These are phyloP conservation scores for Salicornia ramosissima DNA, from an alignment of 148 eudicot species.

Conservation along the genomic window DNA sequence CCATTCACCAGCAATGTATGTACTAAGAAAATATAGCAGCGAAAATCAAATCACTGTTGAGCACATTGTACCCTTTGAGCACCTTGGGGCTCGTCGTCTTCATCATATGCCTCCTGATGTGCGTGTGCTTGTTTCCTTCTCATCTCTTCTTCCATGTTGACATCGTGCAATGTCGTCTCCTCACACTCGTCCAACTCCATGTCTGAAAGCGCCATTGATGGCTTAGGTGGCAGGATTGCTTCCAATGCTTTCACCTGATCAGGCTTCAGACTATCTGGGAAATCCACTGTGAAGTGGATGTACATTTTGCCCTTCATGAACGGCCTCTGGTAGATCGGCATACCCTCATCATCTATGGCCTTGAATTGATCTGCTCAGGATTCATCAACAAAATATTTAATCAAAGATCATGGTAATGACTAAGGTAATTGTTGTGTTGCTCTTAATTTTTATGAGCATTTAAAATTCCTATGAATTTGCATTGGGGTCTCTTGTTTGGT, in stretches of 20 bases:
- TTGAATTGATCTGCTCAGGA: conserved; percentile 51
- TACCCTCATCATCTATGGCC: conserved; percentile 78
- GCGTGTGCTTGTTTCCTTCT: conserved; percentile 52
- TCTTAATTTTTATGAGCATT: too few relatives aligned
- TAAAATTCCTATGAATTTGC: too few relatives aligned
- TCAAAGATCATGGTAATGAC: neutral
- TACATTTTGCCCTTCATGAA: conserved; percentile 75
- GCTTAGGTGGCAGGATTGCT: conserved; percentile 41
- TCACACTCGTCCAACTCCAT: conserved; percentile 80
- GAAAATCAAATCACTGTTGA: conserved; percentile 54
- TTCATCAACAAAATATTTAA: neutral
- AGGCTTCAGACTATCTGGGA: conserved; percentile 43
- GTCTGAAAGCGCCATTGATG: conserved; percentile 36
- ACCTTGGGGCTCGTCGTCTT: conserved; percentile 56
- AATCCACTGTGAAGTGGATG: conserved; percentile 61
- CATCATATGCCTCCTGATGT: conserved; percentile 62
- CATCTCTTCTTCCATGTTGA: conserved; percentile 79
- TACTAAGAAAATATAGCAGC: too few relatives aligned
- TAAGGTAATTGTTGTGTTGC: too few relatives aligned
- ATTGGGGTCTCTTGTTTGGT: too few relatives aligned
- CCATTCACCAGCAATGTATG: too few relatives aligned
- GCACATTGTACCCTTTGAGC: conserved; percentile 73
- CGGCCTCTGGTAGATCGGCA: conserved; percentile 73
- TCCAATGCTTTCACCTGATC: conserved; percentile 53
- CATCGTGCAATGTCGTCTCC: conserved; percentile 64